phyloP scores from a whole-genome alignment of 352 stramenopile genomes.

The Phytophthora colocasiae region DNA sequence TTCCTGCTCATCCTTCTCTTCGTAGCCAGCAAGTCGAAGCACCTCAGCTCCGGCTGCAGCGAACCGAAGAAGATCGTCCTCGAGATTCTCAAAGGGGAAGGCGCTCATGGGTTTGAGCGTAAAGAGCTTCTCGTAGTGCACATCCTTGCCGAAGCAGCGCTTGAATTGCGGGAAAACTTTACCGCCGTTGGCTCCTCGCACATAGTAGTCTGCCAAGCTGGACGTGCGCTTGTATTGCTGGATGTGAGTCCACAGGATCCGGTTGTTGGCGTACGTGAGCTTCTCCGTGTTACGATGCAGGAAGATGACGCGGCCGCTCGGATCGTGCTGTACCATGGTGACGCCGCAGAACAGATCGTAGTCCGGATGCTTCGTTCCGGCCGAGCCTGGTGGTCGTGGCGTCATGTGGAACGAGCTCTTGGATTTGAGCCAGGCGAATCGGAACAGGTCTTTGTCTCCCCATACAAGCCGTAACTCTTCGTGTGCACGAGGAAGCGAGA shows the following conservation, averaged over 20 bases:
- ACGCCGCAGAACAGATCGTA: constrained; percentile 76
- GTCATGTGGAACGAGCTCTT: constrained; percentile 77
- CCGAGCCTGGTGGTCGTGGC: constrained; percentile 49
- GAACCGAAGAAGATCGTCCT: constrained; percentile 58
- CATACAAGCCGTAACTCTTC: constrained; percentile 68
- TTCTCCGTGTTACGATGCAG: constrained; percentile 79
- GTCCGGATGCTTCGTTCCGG: constrained; percentile 51
- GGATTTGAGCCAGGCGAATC: constrained; percentile 81
- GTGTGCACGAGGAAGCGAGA: constrained; percentile 46
- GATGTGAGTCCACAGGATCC: constrained; percentile 64
- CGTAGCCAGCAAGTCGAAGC: constrained; percentile 27
- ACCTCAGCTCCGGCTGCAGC: constrained; percentile 48
- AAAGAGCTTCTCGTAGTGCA: constrained; percentile 74
- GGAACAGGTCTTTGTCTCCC: constrained; percentile 88
- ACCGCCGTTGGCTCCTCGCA: constrained; percentile 68
- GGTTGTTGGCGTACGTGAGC: constrained; percentile 55
- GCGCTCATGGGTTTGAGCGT: constrained; percentile 70
- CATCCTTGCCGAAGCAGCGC: constrained; percentile 74
- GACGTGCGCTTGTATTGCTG: constrained; percentile 63
- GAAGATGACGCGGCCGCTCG: constrained; percentile 64
- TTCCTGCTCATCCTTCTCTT: constrained; percentile 30
- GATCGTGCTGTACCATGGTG: constrained; percentile 79
- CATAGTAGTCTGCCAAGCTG: constrained; percentile 50
- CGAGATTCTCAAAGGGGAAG: constrained; percentile 71
- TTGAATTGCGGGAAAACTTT: constrained; percentile 77